These are phyloP conservation scores for Wickerhamomyces strasburgensis DNA, from an alignment of 805 yeast species.

Conservation along the genomic window DNA sequence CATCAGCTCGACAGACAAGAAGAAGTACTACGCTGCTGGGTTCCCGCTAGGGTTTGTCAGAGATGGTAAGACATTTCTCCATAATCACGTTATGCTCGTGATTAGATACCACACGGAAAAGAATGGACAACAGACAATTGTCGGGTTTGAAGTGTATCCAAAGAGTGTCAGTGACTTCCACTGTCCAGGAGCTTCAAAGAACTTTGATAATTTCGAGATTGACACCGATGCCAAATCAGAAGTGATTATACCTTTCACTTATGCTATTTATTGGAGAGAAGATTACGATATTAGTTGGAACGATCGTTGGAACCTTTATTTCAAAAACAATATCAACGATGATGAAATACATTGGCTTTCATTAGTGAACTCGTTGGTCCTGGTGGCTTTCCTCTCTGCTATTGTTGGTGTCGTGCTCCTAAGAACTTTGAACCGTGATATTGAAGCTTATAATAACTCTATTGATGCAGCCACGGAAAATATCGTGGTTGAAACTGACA, in stretches of 20 bases:
- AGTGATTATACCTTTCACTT: slow-evolving; percentile 67
- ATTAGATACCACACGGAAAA: slow-evolving; percentile 59
- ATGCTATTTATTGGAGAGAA: slow-evolving; percentile 86
- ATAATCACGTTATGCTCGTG: slow-evolving; percentile 80
- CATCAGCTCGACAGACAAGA: slow-evolving; percentile 49
- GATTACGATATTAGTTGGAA: slow-evolving; percentile 61
- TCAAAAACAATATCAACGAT: slow-evolving; percentile 46
- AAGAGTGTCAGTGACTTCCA: slow-evolving; percentile 60
- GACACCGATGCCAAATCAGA: slow-evolving; percentile 35
- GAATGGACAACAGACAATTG: slow-evolving; percentile 51
- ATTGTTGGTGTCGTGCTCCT: slow-evolving; percentile 62
- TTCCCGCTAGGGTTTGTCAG: slow-evolving; percentile 75
- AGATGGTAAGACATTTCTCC: slow-evolving; percentile 54
- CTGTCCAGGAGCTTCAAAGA: slow-evolving; percentile 72
- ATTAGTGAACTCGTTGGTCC: slow-evolving; percentile 62
- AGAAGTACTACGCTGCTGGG: slow-evolving; percentile 78
- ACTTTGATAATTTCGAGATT: slow-evolving; percentile 53
- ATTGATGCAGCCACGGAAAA: slow-evolving; percentile 23
- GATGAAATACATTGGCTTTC: slow-evolving; percentile 74
- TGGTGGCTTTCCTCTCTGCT: slow-evolving; percentile 55
- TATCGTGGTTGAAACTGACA: slow-evolving; percentile 23
- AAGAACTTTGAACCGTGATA: slow-evolving; percentile 48
- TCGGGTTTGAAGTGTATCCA: slow-evolving; percentile 89
- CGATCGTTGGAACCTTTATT: slow-evolving; percentile 70
- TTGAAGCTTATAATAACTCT: slow-evolving; percentile 31